Evolutionary conservation across 2,329 filamentous ascomycete species (phyloP).

Genomic region (Simplicillium aogashimaense): DNA sequence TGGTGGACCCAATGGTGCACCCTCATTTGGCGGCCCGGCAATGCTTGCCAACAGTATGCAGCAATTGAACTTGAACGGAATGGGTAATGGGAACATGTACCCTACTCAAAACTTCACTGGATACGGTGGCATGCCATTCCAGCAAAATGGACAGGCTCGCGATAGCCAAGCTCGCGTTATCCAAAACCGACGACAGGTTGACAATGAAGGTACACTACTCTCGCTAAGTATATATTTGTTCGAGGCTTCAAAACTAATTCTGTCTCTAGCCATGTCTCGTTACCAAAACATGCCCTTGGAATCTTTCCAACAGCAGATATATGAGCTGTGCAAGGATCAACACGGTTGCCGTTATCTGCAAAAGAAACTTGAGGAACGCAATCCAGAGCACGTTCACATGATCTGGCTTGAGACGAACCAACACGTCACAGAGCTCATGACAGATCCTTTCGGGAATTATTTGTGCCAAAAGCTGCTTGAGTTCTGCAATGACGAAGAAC

Average conservation of each 20-base stretch:
- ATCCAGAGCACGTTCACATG: slow-evolving; percentile 73
- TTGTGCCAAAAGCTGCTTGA: slow-evolving; percentile 97
- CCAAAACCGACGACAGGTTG: slow-evolving; percentile 63
- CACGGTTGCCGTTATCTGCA: slow-evolving; percentile 95
- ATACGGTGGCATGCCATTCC: slow-evolving; percentile 41
- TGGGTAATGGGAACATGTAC: slow-evolving; percentile 35
- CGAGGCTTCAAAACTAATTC: slow-evolving; percentile 17
- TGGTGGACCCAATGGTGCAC: background rate
- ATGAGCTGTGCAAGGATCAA: slow-evolving; percentile 91
- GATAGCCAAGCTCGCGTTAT: slow-evolving; percentile 71
- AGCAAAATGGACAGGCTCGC: slow-evolving; percentile 44
- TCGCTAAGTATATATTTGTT: background rate
- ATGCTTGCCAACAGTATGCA: slow-evolving; percentile 61
- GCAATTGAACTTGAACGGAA: slow-evolving; percentile 47
- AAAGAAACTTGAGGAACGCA: slow-evolving; percentile 90
- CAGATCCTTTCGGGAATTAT: slow-evolving; percentile 98
- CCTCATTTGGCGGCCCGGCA: slow-evolving; percentile 30
- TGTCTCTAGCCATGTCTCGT: slow-evolving; percentile 53
- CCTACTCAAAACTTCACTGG: slow-evolving; percentile 46
- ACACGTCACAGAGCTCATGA: slow-evolving; percentile 97
- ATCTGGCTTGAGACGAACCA: slow-evolving; percentile 92
- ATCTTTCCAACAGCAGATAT: slow-evolving; percentile 72
- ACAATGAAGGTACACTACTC: slow-evolving; percentile 55
- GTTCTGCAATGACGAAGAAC: slow-evolving; percentile 89
- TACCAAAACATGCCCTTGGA: slow-evolving; percentile 79